Percentiles rank a stretch among this genome's conserved stretches.
These are phyloP conservation scores for Pseudocercospora vitis DNA, from an alignment of 2,329 filamentous ascomycete genomes.

Conservation along the genomic window DNA sequence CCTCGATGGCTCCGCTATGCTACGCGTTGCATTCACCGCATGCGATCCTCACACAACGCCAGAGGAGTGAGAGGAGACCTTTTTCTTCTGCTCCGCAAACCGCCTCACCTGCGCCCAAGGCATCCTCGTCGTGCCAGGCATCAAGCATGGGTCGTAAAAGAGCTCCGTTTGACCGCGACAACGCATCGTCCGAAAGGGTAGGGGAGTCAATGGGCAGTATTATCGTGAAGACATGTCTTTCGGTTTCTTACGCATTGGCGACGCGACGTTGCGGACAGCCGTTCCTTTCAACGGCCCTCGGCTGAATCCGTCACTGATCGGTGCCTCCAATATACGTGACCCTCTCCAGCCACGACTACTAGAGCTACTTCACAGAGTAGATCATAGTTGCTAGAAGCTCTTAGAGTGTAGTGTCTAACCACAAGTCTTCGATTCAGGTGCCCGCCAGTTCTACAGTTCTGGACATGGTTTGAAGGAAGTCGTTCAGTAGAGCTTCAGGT, in stretches of 20 bases:
- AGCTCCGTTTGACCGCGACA: slow-evolving; percentile 1
- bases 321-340: no score
- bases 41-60: background rate
- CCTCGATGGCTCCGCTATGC: background rate
- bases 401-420: no score
- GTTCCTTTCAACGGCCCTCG: background rate
- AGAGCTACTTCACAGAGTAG: background rate
- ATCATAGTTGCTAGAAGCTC: no score
- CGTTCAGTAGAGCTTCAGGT: no score
- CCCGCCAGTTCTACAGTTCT: no score
- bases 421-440: no score
- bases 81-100: background rate
- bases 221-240: no score
- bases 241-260: background rate
- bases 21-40: background rate
- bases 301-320: no score
- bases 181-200: background rate
- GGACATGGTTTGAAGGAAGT: no score
- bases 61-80: background rate
- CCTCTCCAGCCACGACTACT: background rate
- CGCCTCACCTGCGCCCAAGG: background rate
- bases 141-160: background rate
- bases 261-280: background rate
- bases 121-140: background rate
- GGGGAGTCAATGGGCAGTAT: background rate